Conservation (phyloP, 768 basidiomycete species). For the Leccinum uliginosum region DNA sequence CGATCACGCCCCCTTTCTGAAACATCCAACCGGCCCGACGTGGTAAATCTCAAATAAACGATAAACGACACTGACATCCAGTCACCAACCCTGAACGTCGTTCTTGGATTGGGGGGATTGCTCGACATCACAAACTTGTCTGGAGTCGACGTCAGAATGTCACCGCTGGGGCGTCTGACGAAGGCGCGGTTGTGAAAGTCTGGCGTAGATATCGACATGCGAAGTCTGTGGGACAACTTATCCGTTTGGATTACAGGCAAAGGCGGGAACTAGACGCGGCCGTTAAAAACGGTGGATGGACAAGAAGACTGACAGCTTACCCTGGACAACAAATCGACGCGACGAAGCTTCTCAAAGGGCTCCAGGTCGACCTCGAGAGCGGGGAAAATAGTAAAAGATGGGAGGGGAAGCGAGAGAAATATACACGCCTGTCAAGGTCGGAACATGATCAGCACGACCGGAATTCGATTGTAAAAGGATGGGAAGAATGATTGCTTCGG, state of each 20-base stretch:
- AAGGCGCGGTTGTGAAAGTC: conserved; percentile 26
- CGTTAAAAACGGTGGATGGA: not conserved
- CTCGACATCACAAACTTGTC: conserved; percentile 56
- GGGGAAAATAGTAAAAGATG: conserved; percentile 43
- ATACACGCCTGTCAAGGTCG: conserved; percentile 44
- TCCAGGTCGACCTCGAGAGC: conserved; percentile 63
- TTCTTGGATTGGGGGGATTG: conserved; percentile 69
- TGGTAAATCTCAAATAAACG: conserved; percentile 17
- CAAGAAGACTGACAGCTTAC: conserved; percentile 6
- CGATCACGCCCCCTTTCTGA: conserved; percentile 16
- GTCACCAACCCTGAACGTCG: conserved; percentile 63
- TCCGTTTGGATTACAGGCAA: conserved; percentile 22
- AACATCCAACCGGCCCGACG: conserved; percentile 7
- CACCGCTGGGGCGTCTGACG: not conserved
- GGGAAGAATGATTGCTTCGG: conserved; percentile 17
- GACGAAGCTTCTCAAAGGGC: conserved; percentile 53
- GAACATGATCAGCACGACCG: conserved; percentile 16
- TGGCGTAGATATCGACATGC: conserved; percentile 33
- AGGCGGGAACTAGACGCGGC: conserved; percentile 15
- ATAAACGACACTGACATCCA: conserved; percentile 60
- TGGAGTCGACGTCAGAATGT: not conserved
- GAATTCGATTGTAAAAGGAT: conserved; percentile 5
- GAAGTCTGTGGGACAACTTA: conserved; percentile 20
- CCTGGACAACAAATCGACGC: conserved; percentile 35
- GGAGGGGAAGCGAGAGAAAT: conserved; percentile 49